Evolutionary conservation across 306 rosid genomes (phyloP), one percentile per base, ranked within the genome.

Genomic region (Gastrolobium bilobum): DNA sequence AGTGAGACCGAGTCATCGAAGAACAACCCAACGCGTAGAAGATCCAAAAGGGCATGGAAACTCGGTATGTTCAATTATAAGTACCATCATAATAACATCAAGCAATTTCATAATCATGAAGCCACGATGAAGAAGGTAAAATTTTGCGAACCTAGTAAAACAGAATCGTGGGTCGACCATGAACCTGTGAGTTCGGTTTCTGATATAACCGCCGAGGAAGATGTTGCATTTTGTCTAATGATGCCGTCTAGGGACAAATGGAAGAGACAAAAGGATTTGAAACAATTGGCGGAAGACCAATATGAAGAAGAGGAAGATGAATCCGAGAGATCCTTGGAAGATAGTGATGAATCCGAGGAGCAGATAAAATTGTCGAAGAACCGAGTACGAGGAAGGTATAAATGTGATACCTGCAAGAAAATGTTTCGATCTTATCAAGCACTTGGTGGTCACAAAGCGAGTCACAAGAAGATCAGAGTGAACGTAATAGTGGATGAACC

Each of bases 1-100:
- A 95, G 99, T 78, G 99, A 92, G 81, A 87, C 95, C 1, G 99
- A 95, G 87, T 92, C 99, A 0, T 91, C 98, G 0, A 89, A 85
- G 63, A 92, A 88, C 69, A 80, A 80, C 8, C 86, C 90, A 3
- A 92, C 94, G 66, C 87, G 91, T 43, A 77, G 77, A 53, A 79
- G 97, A 86, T 95, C 98, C 76, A 90, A 90, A 54, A 65, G 98
- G 48, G 42, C 85, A n/a, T 84, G 96, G 70, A 90, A 84, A 79
- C 68, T 79, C 7, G 62, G 64, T 6, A 34, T 5, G 20, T 65
- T 39, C 2, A 81, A 80, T 68, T 74, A 39, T 1, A 34, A 53
- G 29, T 59, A 66, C 4, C 53, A 77, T 0, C 7, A 56, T 2
- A 65, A n/a, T 3, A 73, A 69, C 61, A 75, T 71, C 46, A 88